phyloP scores from a whole-genome alignment of 2,329 filamentous ascomycete genomes.

The Nigrospora oryzae region DNA sequence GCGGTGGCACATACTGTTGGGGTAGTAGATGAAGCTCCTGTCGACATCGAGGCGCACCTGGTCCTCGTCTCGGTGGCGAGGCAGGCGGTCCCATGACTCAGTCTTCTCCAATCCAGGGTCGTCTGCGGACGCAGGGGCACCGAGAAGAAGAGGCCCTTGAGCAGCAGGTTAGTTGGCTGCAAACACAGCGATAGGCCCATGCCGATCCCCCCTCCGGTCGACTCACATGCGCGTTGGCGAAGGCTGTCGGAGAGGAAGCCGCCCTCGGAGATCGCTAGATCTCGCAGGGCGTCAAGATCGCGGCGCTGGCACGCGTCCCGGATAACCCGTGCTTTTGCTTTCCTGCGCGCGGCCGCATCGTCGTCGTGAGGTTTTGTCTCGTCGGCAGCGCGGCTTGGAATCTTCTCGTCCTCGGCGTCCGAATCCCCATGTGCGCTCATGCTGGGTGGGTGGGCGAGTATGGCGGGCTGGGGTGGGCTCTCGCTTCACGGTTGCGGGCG shows the following conservation, averaged over 20 bases:
- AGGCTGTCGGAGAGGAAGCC: slow-evolving; percentile 60
- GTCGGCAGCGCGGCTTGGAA: neutral
- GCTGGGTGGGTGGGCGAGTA: neutral
- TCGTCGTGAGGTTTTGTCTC: neutral
- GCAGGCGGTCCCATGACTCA: slow-evolving; percentile 49
- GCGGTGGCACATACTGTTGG: slow-evolving; percentile 49
- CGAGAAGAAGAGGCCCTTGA: slow-evolving; percentile 57
- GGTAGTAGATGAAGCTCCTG: slow-evolving; percentile 96
- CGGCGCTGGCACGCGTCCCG: slow-evolving; percentile 49
- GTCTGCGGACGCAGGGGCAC: slow-evolving; percentile 19
- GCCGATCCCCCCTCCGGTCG: neutral
- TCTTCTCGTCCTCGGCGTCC: neutral
- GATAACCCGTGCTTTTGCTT: slow-evolving; percentile 38
- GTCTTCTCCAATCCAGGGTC: slow-evolving; percentile 7
- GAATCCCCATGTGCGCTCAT: neutral
- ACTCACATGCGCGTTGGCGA: slow-evolving; percentile 71
- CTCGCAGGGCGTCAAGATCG: slow-evolving; percentile 47
- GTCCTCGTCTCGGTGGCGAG: slow-evolving; percentile 76
- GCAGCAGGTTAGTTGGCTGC: slow-evolving; percentile 1
- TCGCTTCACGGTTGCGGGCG: no score
- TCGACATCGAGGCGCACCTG: slow-evolving; percentile 91
- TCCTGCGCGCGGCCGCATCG: slow-evolving; percentile 6
- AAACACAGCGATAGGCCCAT: neutral
- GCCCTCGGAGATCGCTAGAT: slow-evolving; percentile 53
- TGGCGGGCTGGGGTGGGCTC: neutral